Evolutionary conservation across 108 stramenopile genomes (phyloP).

Genomic region (Cyclostephanos tholiformis): DNA sequence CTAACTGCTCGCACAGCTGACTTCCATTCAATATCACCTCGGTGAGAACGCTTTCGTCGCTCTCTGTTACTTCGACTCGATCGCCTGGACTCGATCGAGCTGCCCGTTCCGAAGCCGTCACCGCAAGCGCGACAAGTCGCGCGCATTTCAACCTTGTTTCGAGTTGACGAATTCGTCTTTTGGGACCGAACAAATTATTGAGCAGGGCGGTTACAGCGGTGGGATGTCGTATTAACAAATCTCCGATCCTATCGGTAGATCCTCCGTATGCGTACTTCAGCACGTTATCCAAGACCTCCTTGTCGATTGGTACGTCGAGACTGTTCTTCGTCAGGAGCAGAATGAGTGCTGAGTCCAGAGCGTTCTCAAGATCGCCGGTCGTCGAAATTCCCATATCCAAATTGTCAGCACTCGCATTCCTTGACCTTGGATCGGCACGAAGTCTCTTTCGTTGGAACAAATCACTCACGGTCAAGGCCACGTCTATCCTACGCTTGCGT

Average conservation of each 20-base stretch:
- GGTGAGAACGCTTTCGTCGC: slow-evolving; percentile 61
- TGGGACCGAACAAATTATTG: slow-evolving; percentile 62
- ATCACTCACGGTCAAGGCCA: slow-evolving; percentile 76
- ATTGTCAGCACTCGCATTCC: slow-evolving; percentile 7
- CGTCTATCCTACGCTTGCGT: slow-evolving; percentile 80
- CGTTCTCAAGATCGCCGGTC: slow-evolving; percentile 35
- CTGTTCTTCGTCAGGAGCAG: slow-evolving; percentile 61
- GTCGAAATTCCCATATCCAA: not conserved
- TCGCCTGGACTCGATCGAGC: slow-evolving; percentile 27
- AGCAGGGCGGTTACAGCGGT: slow-evolving; percentile 61
- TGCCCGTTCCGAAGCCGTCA: slow-evolving; percentile 59
- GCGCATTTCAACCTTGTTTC: slow-evolving; percentile 70
- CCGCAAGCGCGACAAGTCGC: slow-evolving; percentile 67
- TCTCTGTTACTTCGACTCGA: slow-evolving; percentile 12
- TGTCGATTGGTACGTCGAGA: slow-evolving; percentile 64
- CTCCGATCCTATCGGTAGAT: slow-evolving; percentile 58
- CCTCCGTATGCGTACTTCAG: slow-evolving; percentile 53
- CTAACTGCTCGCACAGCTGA: slow-evolving; percentile 78
- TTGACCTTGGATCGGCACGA: slow-evolving; percentile 42
- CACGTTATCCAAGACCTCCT: slow-evolving; percentile 59
- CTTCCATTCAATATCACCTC: slow-evolving; percentile 59
- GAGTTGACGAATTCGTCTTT: slow-evolving; percentile 39
- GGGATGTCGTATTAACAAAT: slow-evolving; percentile 68
- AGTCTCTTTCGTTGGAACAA: slow-evolving; percentile 73
- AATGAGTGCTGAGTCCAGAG: slow-evolving; percentile 60